These are phyloP conservation scores for Barnettozyma vustinii DNA, from an alignment of 805 yeast species.

Conservation along the genomic window DNA sequence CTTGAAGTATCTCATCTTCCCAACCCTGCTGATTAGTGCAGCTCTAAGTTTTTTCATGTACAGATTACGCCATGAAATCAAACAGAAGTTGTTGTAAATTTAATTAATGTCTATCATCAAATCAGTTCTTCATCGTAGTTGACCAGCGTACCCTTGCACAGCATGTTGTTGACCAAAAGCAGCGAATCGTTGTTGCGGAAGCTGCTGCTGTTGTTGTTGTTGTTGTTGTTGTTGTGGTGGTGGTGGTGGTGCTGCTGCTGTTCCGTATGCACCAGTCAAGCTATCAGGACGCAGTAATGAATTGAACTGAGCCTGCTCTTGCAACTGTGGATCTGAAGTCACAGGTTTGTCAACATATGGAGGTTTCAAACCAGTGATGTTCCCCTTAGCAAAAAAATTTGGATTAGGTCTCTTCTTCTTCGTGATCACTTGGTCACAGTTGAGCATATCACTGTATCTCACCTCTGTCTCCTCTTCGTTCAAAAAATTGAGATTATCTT, in stretches of 20 bases:
- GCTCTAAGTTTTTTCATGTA: conserved; percentile 42
- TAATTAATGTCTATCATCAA: not conserved
- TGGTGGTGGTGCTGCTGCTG: no score
- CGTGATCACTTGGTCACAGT: conserved; percentile 38
- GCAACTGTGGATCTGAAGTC: not conserved
- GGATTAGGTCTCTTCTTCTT: conserved; percentile 44
- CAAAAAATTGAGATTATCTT: conserved; percentile 28
- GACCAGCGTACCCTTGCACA: not conserved
- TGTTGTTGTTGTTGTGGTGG: not conserved
- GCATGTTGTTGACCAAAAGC: not conserved
- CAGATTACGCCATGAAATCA: conserved; percentile 56
- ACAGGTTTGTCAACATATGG: conserved; percentile 29
- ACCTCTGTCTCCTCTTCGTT: conserved; percentile 26
- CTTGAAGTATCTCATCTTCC: conserved; percentile 24
- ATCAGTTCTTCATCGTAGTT: not conserved
- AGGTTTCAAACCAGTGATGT: conserved; percentile 40
- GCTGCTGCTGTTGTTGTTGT: conserved; percentile 4
- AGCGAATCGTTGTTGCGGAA: not conserved
- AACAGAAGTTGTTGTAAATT: conserved; percentile 46
- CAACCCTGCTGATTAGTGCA: conserved; percentile 23
- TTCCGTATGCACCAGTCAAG: not conserved
- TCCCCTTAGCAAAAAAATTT: conserved; percentile 40
- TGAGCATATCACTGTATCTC: conserved; percentile 33
- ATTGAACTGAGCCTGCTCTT: not conserved
- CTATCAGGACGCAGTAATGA: not conserved